Percentiles rank a stretch among this genome's conserved stretches.
Evolutionary conservation across 106 monocot genomes (phyloP).

Genomic region (Dioscorea zingiberensis): DNA sequence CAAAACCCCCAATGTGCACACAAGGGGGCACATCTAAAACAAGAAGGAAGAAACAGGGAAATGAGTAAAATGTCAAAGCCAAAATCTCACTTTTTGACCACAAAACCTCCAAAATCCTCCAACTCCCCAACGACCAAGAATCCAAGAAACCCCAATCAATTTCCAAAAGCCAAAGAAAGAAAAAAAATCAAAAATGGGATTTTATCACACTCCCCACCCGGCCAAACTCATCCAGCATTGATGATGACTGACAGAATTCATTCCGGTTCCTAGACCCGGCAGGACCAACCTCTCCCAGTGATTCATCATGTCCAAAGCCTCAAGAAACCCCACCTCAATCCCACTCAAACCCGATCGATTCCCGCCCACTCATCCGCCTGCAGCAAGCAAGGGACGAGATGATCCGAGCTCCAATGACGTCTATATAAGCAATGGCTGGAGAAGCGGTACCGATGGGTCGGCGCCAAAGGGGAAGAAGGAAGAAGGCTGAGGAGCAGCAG

Average conservation of each 20-base stretch:
- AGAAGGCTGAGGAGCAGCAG: too few relatives aligned
- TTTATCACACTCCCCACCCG: slow-evolving; percentile 30
- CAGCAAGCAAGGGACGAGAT: neutral
- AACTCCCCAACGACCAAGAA: neutral
- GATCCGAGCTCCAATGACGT: neutral
- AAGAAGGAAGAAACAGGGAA: neutral
- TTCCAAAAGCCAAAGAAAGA: too few relatives aligned
- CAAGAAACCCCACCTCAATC: neutral
- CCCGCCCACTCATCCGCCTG: neutral
- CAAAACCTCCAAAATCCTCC: neutral
- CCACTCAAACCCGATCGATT: neutral
- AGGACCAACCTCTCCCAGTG: slow-evolving; percentile 42
- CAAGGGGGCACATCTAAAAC: neutral
- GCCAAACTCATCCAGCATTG: slow-evolving; percentile 55
- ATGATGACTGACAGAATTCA: slow-evolving; percentile 65
- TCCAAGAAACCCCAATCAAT: neutral
- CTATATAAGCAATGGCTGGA: neutral
- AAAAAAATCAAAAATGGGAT: neutral
- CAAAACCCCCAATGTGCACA: neutral
- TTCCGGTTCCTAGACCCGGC: slow-evolving; percentile 58
- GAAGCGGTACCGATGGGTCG: neutral
- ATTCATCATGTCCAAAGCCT: slow-evolving; percentile 23
- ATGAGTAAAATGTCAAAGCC: neutral
- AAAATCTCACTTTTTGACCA: neutral
- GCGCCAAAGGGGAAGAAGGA: neutral